These are phyloP conservation scores for Eucalyptus cloeziana DNA, from an alignment of 345 rosid genomes.

Conservation along the genomic window DNA sequence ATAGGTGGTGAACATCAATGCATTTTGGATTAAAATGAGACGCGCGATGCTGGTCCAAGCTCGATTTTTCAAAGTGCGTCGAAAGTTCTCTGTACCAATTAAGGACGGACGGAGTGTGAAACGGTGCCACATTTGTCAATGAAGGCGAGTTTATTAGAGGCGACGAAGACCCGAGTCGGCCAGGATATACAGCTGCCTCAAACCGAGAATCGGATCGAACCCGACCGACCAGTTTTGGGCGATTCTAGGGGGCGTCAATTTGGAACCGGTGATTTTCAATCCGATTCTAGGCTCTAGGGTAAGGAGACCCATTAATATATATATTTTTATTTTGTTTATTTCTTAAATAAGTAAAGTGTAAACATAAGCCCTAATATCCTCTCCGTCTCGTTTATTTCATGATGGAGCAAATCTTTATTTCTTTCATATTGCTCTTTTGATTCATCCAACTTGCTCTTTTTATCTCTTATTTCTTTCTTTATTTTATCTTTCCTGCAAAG, in stretches of 20 bases:
- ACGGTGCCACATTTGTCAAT: background rate
- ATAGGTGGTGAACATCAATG: background rate
- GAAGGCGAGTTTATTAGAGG: background rate
- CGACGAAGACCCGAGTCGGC: background rate
- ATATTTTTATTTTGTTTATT: too few relatives aligned
- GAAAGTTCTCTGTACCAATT: background rate
- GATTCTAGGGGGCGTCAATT: background rate
- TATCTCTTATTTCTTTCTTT: too few relatives aligned
- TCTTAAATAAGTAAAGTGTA: too few relatives aligned
- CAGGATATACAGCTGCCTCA: background rate
- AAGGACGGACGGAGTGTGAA: background rate
- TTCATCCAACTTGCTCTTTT: background rate
- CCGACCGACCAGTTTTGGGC: background rate
- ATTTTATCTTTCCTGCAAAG: too few relatives aligned
- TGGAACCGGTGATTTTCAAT: too few relatives aligned
- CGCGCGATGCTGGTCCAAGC: background rate
- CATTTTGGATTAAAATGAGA: background rate
- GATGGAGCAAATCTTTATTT: rapidly evolving
- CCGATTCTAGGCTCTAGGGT: rapidly evolving
- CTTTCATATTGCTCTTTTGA: rapidly evolving
- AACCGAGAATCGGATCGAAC: background rate
- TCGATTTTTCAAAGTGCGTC: background rate
- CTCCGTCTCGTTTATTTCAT: rapidly evolving
- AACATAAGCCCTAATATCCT: background rate
- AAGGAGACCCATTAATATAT: too few relatives aligned